Evolutionary conservation across 2,329 filamentous ascomycete genomes (phyloP).

Genomic region (Aureobasidium sp.): DNA sequence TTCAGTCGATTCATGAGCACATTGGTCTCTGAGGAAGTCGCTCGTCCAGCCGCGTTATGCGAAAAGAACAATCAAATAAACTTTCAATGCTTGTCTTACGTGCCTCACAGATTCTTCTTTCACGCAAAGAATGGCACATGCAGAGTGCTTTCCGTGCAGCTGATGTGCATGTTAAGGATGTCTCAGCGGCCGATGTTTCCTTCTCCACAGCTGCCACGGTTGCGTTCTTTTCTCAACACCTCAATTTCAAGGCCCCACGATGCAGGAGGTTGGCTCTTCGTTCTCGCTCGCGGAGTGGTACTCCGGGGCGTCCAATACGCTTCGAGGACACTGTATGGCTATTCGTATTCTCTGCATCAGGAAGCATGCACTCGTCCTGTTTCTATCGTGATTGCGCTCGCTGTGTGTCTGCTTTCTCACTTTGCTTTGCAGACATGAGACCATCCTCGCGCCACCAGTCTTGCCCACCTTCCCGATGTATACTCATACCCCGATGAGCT

Average conservation of each 20-base stretch:
- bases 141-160: background rate
- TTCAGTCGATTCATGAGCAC: background rate
- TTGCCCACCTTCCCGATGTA: background rate
- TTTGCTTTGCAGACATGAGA: background rate
- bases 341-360: background rate
- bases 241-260: background rate
- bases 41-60: background rate
- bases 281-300: background rate
- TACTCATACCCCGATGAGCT: background rate
- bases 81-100: slow-evolving; percentile 1
- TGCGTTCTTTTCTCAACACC: background rate
- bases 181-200: background rate
- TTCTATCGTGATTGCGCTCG: background rate
- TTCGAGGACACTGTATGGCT: background rate
- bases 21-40: background rate
- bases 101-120: background rate
- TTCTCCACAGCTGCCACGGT: background rate
- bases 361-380: background rate
- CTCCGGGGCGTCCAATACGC: background rate
- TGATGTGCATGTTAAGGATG: background rate
- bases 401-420: background rate
- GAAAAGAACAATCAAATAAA: background rate
- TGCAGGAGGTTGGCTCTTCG: background rate
- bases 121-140: background rate
- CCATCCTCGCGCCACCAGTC: background rate